phyloP scores from a whole-genome alignment of 306 rosid species.

The Aeschynomene evenia region DNA sequence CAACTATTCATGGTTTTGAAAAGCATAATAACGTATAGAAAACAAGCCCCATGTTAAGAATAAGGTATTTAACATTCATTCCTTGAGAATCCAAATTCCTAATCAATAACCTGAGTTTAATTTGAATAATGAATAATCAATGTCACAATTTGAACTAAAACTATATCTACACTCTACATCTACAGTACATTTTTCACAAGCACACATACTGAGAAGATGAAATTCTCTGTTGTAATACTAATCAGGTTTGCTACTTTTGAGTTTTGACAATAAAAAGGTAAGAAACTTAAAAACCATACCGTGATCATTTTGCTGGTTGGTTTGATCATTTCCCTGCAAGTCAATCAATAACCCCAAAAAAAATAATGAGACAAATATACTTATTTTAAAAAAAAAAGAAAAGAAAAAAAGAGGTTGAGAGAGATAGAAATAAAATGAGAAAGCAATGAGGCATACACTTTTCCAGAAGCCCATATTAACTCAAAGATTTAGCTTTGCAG shows the following conservation, averaged over 20 bases:
- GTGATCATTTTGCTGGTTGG: constrained; percentile 26
- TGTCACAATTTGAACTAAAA: background rate
- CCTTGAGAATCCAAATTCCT: background rate
- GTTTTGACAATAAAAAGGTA: too few relatives aligned
- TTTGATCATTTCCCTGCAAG: constrained; percentile 24
- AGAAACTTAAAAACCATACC: constrained; percentile 11
- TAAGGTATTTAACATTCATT: background rate
- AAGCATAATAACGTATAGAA: background rate
- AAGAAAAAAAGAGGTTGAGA: background rate
- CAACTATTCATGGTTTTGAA: background rate
- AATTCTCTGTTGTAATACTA: background rate
- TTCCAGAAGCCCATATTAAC: constrained; percentile 31
- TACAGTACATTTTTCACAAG: background rate
- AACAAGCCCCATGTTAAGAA: background rate
- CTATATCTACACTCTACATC: background rate
- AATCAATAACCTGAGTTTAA: background rate
- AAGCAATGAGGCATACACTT: constrained; percentile 34
- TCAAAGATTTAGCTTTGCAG: background rate
- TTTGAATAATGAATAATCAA: background rate
- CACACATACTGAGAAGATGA: background rate
- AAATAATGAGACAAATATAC: background rate
- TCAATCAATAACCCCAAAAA: background rate
- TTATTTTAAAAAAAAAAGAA: too few relatives aligned
- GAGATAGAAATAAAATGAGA: background rate
- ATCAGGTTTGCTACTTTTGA: background rate